These are phyloP conservation scores for Podospora anserina DNA, from an alignment of 495 filamentous ascomycete genomes.

Conservation along the genomic window DNA sequence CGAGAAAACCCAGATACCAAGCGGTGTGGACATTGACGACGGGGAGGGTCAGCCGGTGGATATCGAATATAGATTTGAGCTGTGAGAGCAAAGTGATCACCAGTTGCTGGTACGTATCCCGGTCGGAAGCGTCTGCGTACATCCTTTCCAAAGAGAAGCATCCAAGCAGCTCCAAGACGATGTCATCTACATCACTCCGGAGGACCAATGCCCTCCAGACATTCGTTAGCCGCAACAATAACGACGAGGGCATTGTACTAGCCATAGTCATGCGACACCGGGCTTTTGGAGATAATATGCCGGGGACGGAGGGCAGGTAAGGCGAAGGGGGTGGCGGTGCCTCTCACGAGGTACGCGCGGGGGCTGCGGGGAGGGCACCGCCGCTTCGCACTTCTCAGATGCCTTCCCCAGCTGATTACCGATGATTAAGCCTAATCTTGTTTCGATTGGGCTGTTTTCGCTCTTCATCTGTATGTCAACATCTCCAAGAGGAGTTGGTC, in stretches of 20 bases:
- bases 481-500: not conserved
- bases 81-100: conserved; percentile 27
- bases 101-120: conserved; percentile 29
- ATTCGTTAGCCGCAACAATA: conserved; percentile 34
- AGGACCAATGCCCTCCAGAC: conserved; percentile 33
- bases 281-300: not conserved
- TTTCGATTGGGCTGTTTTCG: not conserved
- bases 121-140: conserved; percentile 24
- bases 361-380: not conserved
- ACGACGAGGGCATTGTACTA: conserved; percentile 31
- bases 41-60: conserved; percentile 37
- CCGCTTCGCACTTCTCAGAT: not conserved
- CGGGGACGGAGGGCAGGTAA: not conserved
- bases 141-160: conserved; percentile 40
- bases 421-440: not conserved
- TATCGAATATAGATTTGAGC: conserved; percentile 34
- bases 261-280: conserved; percentile 27
- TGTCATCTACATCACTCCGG: conserved; percentile 39
- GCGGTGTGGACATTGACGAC: conserved; percentile 31
- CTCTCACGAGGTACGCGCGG: not conserved
- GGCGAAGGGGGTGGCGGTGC: not conserved
- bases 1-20: conserved; percentile 37
- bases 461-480: not conserved
- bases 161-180: conserved; percentile 38
- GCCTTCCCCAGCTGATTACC: not conserved